Conservation (phyloP, 768 basidiomycete species). For the Leucocoprinus leucothites region DNA sequence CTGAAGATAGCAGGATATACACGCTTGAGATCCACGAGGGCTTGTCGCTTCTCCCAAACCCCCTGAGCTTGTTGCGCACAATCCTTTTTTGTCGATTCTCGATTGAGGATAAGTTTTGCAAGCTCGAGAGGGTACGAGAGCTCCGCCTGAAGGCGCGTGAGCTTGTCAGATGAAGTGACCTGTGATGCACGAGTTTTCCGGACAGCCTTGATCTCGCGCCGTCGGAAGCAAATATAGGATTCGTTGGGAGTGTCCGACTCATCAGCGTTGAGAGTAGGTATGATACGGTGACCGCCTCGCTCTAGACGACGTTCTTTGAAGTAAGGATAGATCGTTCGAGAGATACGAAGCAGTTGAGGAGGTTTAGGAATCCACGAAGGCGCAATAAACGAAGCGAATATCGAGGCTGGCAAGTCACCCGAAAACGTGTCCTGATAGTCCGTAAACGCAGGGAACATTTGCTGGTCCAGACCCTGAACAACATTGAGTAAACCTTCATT, state of each 20-base stretch:
- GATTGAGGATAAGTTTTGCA: slow-evolving; percentile 59
- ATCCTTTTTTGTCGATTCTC: slow-evolving; percentile 78
- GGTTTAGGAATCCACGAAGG: slow-evolving; percentile 72
- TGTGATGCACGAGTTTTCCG: slow-evolving; percentile 94
- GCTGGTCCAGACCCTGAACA: slow-evolving; percentile 58
- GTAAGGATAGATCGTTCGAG: slow-evolving; percentile 76
- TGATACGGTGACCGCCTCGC: slow-evolving; percentile 79
- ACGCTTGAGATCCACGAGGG: slow-evolving; percentile 76
- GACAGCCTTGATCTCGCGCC: slow-evolving; percentile 90
- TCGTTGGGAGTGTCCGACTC: slow-evolving; percentile 88
- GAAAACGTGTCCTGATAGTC: slow-evolving; percentile 73
- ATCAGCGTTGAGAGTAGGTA: slow-evolving; percentile 86
- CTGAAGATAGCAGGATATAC: slow-evolving; percentile 59
- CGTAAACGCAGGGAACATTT: slow-evolving; percentile 71
- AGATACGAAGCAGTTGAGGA: slow-evolving; percentile 59
- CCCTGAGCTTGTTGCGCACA: slow-evolving; percentile 50
- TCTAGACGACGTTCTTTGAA: slow-evolving; percentile 86
- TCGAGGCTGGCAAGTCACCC: slow-evolving; percentile 49
- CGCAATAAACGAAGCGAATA: slow-evolving; percentile 65
- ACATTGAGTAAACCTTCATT: background rate
- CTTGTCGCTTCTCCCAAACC: slow-evolving; percentile 79
- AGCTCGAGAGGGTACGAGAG: slow-evolving; percentile 71
- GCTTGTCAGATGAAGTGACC: slow-evolving; percentile 83
- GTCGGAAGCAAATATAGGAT: slow-evolving; percentile 95
- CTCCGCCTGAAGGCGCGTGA: slow-evolving; percentile 77